Evolutionary conservation across 768 basidiomycete genomes (phyloP), one percentile per base, ranked within the genome.

Genomic region (Agaricus subrufescens): DNA sequence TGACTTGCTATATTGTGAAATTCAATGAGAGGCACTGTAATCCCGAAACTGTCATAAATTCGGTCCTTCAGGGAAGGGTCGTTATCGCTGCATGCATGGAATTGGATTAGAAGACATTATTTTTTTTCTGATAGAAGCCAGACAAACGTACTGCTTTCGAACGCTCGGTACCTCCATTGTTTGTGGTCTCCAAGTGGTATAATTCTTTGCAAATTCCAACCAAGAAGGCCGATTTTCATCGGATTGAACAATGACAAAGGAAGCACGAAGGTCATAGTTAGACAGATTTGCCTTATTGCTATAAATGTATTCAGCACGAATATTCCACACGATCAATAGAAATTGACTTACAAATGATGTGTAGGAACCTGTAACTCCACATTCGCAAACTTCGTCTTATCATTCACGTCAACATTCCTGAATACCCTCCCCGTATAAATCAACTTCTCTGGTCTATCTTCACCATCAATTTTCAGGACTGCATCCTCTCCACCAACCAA

Each of bases 21-120:
- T 54, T 72, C 58, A 2, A 75, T 49, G 9, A 75, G 67, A 0
- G 72, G 73, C 3, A 69, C 57, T 6, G 69, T 62, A 12, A 69
- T 65, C 3, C 70, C 66, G 48, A 71, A 75, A 15, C 69, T 70
- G 37, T 73, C 71, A 9, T 72, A 34, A 10, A 69, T 66, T 43
- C 68, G 50, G 39, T 73, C 71, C 11, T 49, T 57, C 11, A 68
- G 26, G 11, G 61, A 55, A 23, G 45, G 57, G 8, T 42, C 39
- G 12, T 48, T 25, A 2, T 27, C 42, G 3, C 44, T 50, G 34
- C 42, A 40, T 25, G 19, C 10, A 5, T 23, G 3, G 12, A 2
- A 19, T 42, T 45, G 26, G 47, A 42, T 38, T 45, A 29, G 48
- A 34, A 19, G 12, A 55, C 51, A 3, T n/a, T 56, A 19, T 19